These are phyloP conservation scores for Mycosphaerella sp. DNA, from an alignment of 2,329 filamentous ascomycete genomes.

Conservation along the genomic window DNA sequence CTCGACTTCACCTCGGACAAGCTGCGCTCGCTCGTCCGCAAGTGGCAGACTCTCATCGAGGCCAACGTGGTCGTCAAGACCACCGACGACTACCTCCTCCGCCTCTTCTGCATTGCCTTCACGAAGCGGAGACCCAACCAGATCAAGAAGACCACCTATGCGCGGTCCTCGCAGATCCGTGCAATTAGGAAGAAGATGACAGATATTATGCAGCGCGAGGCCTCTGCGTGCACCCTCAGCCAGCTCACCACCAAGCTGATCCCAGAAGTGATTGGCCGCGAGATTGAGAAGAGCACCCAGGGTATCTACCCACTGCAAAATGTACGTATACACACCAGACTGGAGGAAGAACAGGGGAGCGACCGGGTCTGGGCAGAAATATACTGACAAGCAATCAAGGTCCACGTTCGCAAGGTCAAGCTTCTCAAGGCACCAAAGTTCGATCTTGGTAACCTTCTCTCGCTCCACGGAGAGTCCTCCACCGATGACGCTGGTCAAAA, in stretches of 20 bases:
- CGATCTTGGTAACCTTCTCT: constrained; percentile 92
- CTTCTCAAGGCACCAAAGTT: constrained; percentile 98
- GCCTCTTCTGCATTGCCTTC: constrained; percentile 98
- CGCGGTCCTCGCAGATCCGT: constrained; percentile 92
- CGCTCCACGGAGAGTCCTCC: constrained; percentile 93
- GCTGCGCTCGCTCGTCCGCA: constrained; percentile 96
- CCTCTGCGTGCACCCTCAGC: constrained; percentile 84
- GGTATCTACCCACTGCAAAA: constrained; percentile 99
- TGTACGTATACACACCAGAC: constrained; percentile 48
- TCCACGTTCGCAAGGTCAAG: constrained; percentile 99
- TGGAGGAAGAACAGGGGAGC: background rate
- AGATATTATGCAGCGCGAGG: constrained; percentile 97
- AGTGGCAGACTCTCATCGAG: constrained; percentile 99
- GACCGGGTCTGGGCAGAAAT: background rate
- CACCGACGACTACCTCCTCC: constrained; percentile 98
- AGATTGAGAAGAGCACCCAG: constrained; percentile 99
- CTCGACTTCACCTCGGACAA: constrained; percentile 99
- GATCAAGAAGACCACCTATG: constrained; percentile 99
- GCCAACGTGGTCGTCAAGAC: constrained; percentile 99
- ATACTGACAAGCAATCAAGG: constrained; percentile 52
- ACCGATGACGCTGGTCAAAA: constrained; percentile 97
- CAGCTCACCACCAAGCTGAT: constrained; percentile 99
- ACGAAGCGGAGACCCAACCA: constrained; percentile 99
- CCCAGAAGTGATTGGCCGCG: constrained; percentile 97
- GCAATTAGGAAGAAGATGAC: constrained; percentile 99